phyloP scores from a whole-genome alignment of 2,329 filamentous ascomycete genomes.

The Alternaria tenuissima region DNA sequence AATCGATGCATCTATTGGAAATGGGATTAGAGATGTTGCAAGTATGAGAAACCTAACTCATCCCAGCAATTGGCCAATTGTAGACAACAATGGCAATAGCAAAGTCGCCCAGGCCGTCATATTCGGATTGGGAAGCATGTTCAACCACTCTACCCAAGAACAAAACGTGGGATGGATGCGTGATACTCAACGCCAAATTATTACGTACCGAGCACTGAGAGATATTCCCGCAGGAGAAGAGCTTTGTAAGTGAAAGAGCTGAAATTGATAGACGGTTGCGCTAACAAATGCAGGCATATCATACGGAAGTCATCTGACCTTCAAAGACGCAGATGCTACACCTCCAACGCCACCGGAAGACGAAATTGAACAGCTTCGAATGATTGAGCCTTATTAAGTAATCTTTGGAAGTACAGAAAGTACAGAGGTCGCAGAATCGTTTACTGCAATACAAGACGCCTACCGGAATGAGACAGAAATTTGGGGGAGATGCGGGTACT shows the following conservation, averaged over 20 bases:
- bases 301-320: conserved; percentile 58
- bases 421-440: conserved; percentile 27
- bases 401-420: conserved; percentile 19
- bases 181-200: conserved; percentile 55
- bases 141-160: conserved; percentile 62
- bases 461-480: conserved; percentile 1
- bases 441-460: conserved; percentile 4
- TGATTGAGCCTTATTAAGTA: conserved; percentile 50
- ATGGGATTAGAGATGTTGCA: not conserved
- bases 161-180: conserved; percentile 67
- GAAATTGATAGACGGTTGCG: not conserved
- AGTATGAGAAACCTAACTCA: conserved; percentile 15
- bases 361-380: conserved; percentile 51
- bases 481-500: not conserved
- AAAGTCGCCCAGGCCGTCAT: conserved; percentile 61
- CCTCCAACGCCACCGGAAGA: conserved; percentile 42
- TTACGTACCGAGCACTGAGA: conserved; percentile 60
- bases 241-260: conserved; percentile 54
- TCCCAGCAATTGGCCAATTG: conserved; percentile 55
- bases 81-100: conserved; percentile 32
- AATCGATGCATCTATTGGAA: not conserved
- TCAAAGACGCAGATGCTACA: conserved; percentile 53
- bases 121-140: conserved; percentile 65
- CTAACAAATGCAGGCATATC: conserved; percentile 52
- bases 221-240: conserved; percentile 63